Base-by-base conservation (phyloP, 331 rosid species). In the Stylosanthes scabra region DNA sequence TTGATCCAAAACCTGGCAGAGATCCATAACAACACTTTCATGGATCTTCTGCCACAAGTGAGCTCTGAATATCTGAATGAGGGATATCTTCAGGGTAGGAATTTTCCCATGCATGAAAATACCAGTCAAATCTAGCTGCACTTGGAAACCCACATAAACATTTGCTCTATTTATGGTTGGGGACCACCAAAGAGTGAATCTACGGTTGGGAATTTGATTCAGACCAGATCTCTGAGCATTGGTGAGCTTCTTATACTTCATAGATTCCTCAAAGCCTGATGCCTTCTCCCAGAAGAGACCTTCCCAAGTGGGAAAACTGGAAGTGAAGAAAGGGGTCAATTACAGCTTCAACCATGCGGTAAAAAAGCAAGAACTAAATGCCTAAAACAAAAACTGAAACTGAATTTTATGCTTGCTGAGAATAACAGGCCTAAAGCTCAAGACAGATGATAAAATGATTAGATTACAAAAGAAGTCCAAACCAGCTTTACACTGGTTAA, bases 241-340 rank as follows among this genome's bases (percentile, higher is more conserved):
- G 4, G 99, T 95, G 77, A 95, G 86, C 91, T 95, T 95, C 78
- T 95, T 95, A 61, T 92, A 95, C 88, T 95, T 95, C 99, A 92
- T 95, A 11, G 99, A 95, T 82, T 95, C 99, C 86, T 95, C 99
- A 84, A 95, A 92, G 3, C 99, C 97, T 42, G 97, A 95, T 70
- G 99, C 97, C 80, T 95, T 95, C 47, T 95, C 99, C 99, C 99
- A 95, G 59, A 95, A 95, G 80, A 95, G 97, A 86, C 97, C 99
- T 82, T 95, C 99, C 99, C 99, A 95, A n/a, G 99, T 95, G 28
- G 99, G 99, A 72, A 95, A 95, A 79, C 99, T 94, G 84, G 47
- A 70, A 75, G 72, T 41, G 56, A 63, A 63, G 76, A 74, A 82
- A 40, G 9, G 9, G 58, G 55, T 64, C 73, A 72, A 68, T 63